Evolutionary conservation across 2,329 filamentous ascomycete species (phyloP), one percentile per base, ranked within the genome.

Genomic region (Penicillium sp.): DNA sequence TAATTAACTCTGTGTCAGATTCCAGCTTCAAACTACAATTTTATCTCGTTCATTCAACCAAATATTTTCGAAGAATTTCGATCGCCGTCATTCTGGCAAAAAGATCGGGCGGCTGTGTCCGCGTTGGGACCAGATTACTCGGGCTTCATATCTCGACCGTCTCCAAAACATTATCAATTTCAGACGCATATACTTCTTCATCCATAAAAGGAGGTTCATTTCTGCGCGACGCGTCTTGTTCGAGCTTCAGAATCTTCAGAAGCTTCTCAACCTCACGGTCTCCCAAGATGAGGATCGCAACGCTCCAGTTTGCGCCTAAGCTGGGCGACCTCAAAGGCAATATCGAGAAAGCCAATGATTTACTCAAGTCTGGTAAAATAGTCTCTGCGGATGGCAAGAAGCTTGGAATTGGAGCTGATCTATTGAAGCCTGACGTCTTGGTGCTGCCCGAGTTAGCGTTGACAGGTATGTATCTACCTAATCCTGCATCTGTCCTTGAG

Each of bases 371-470:
- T 14, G 67, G 69, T n/a, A 69, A 70, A 39, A 36, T 49, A 3
- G 7, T 61, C n/a, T 45, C 58, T 2, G 13, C 53, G 6, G 46
- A 40, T 30, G 57, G 47, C 9, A 57, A 61, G 26, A 51, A 60
- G 1, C 27, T 52, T 16, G 57, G 42, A 2, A 44, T 60, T 19
- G 65, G 57, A 13, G 51, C 66, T 5, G 62, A 69, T 38, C 55
- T 54, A 7, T 47, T 72, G 47, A 64, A 63, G 41, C 67, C 84
- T 29, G 82, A 85, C 66, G 74, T 86, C 57, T 74, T 87, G 26
- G 78, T 87, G 3, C 70, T 87, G 40, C 83, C 84, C 0, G 84
- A 87, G 69, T 71, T 87, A 65, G 83, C 84, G 4, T 82, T 87
- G 67, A 80, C 80, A 51, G 81, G 81, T 83, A 70, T 61, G 69